Evolutionary conservation across 768 basidiomycete genomes (phyloP).

Genomic region (Amanita rubescens): DNA sequence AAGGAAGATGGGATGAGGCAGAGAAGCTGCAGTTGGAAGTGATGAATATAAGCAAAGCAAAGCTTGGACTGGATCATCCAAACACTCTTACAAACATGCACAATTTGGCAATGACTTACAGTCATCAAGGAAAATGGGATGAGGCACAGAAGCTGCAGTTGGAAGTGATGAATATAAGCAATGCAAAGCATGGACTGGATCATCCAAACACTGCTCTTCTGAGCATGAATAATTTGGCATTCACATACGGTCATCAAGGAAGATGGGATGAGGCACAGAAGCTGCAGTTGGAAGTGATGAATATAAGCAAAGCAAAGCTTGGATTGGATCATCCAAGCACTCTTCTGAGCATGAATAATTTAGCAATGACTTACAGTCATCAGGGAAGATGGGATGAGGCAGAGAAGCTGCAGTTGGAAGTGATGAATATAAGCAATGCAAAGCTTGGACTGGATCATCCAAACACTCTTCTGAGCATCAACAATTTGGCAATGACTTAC

Average conservation of each 20-base stretch:
- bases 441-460: slow-evolving; percentile 9
- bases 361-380: not conserved
- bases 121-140: not conserved
- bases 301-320: not conserved
- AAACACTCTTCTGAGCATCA: slow-evolving; percentile 8
- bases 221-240: not conserved
- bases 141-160: not conserved
- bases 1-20: not conserved
- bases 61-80: not conserved
- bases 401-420: not conserved
- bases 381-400: not conserved
- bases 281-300: not conserved
- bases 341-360: slow-evolving; percentile 1
- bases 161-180: not conserved
- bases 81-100: not conserved
- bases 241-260: not conserved
- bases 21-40: not conserved
- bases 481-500: slow-evolving; percentile 9
- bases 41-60: not conserved
- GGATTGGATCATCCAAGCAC: slow-evolving; percentile 9
- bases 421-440: not conserved
- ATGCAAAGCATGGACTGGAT: not conserved
- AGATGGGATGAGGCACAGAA: not conserved
- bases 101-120: not conserved
- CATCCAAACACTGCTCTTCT: not conserved